A percentile compares a stretch with the other conserved stretches of the same genome.
Conservation (phyloP, 2,329 filamentous ascomycete genomes). For the Monosporascus sp. region DNA sequence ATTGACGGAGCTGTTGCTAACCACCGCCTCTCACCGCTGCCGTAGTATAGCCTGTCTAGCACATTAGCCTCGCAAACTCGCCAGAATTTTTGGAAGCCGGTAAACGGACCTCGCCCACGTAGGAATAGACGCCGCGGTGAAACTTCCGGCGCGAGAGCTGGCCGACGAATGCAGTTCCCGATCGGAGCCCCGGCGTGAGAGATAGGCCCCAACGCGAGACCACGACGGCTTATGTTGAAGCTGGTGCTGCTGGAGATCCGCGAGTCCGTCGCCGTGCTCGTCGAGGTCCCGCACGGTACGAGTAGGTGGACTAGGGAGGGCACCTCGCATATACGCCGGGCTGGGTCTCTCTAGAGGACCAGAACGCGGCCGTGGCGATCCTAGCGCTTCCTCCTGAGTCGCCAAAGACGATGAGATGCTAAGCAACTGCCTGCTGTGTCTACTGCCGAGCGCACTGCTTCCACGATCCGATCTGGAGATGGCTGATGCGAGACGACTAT, state of each 20-base stretch:
- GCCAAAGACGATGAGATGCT: conserved; percentile 53
- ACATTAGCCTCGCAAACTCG: conserved; percentile 7
- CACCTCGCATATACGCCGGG: conserved; percentile 36
- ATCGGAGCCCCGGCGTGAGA: conserved; percentile 44
- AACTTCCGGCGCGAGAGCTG: conserved; percentile 43
- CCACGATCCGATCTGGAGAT: conserved; percentile 37
- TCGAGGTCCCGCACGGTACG: conserved; percentile 53
- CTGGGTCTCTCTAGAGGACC: conserved; percentile 46
- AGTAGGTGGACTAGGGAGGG: conserved; percentile 27
- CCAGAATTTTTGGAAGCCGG: background rate
- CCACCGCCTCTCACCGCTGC: conserved; percentile 54
- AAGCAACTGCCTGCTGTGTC: conserved; percentile 48
- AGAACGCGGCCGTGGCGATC: conserved; percentile 23
- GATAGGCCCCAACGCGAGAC: conserved; percentile 45
- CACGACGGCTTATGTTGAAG: conserved; percentile 44
- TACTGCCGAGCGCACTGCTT: conserved; percentile 45
- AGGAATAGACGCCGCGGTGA: conserved; percentile 41
- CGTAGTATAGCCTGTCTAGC: conserved; percentile 59
- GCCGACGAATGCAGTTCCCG: conserved; percentile 46
- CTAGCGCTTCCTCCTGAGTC: conserved; percentile 35
- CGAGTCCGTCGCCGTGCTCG: conserved; percentile 59
- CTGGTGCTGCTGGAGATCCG: conserved; percentile 50
- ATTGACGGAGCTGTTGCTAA: conserved; percentile 41
- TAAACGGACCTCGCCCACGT: conserved; percentile 46
- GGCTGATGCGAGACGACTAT: conserved; percentile 42